Evolutionary conservation across 2,329 filamentous ascomycete species (phyloP).

Genomic region (Hypoxylon sp.): DNA sequence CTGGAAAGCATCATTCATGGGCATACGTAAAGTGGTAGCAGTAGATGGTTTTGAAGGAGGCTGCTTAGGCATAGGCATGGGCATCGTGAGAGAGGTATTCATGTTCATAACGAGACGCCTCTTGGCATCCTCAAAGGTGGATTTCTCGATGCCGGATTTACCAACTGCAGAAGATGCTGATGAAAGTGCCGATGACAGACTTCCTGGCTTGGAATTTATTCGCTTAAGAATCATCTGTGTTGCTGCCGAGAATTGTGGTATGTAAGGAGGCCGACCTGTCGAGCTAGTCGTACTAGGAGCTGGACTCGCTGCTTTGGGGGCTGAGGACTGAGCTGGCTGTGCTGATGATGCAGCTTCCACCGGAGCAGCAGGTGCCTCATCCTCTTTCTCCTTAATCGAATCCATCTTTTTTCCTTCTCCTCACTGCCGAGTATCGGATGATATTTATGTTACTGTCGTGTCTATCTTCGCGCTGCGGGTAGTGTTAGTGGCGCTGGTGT

Average conservation of each 20-base stretch:
- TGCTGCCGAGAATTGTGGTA: conserved; percentile 55
- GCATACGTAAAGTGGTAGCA: conserved; percentile 24
- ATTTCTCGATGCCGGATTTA: conserved; percentile 52
- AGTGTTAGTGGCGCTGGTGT: conserved; percentile 13
- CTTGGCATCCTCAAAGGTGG: conserved; percentile 59
- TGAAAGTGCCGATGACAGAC: conserved; percentile 55
- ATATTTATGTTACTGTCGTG: neutral
- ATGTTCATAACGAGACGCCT: conserved; percentile 59
- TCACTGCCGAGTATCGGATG: neutral
- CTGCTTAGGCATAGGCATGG: conserved; percentile 51
- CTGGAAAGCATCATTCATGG: conserved; percentile 48
- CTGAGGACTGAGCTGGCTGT: conserved; percentile 20
- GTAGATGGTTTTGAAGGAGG: conserved; percentile 8
- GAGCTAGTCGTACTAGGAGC: conserved; percentile 49
- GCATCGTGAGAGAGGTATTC: conserved; percentile 58
- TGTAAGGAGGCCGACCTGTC: conserved; percentile 52
- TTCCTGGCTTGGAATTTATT: conserved; percentile 56
- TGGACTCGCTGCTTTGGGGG: conserved; percentile 41
- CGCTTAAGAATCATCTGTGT: conserved; percentile 60
- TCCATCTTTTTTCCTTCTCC: conserved; percentile 23
- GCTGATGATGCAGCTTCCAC: conserved; percentile 19
- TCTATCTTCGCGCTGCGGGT: neutral
- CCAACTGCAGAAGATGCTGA: conserved; percentile 53
- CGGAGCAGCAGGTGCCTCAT: neutral
- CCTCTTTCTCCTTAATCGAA: conserved; percentile 20